Conservation (phyloP, 257 asterid species). For the Solanum infundibuliforme region DNA sequence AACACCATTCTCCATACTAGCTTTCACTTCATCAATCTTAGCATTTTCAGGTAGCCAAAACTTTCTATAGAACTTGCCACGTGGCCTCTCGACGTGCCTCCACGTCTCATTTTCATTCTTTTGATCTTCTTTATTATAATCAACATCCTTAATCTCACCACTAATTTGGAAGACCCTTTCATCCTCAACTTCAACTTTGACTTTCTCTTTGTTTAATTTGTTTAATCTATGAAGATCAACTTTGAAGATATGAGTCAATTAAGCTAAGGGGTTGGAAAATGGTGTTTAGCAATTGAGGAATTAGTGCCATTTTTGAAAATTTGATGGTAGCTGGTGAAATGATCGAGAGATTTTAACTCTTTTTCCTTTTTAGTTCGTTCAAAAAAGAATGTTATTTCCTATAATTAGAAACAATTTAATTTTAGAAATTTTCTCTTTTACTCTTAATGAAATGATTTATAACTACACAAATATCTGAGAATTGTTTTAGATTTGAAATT, state of each 20-base stretch:
- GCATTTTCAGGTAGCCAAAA: background rate
- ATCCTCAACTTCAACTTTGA: background rate
- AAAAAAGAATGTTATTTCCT: too few species aligned
- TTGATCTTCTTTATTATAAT: background rate
- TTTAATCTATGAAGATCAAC: background rate
- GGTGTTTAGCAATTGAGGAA: background rate
- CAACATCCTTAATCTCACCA: background rate
- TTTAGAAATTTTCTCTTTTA: too few species aligned
- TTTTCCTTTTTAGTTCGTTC: too few species aligned
- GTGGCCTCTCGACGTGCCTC: background rate
- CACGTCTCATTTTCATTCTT: background rate
- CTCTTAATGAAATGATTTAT: too few species aligned
- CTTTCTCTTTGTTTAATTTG: background rate
- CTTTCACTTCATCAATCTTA: background rate
- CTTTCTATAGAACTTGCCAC: background rate
- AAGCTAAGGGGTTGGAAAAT: background rate
- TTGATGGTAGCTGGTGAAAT: too few species aligned
- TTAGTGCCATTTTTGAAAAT: background rate
- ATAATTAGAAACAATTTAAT: too few species aligned
- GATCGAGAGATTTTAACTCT: too few species aligned
- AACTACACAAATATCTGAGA: too few species aligned
- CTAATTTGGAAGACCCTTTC: background rate
- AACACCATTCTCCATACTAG: background rate
- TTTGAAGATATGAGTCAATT: background rate
- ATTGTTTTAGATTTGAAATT: too few species aligned